Percentiles rank a stretch among this genome's conserved stretches.
Evolutionary conservation across 2,329 filamentous ascomycete species (phyloP).

Genomic region (Tolypocladium tropicale): DNA sequence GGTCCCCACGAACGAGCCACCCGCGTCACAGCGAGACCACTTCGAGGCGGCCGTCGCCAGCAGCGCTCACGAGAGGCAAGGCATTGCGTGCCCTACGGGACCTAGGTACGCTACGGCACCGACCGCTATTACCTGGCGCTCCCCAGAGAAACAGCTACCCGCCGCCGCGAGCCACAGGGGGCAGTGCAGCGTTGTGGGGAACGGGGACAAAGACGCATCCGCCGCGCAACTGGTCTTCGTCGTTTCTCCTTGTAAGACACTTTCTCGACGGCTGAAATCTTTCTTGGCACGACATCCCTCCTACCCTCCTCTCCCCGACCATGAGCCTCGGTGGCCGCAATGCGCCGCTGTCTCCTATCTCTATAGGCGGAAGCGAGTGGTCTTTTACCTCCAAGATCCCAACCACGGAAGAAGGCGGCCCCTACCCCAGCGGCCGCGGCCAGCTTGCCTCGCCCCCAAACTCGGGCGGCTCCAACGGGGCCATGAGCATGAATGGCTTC

Average conservation of each 20-base stretch:
- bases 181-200: slow-evolving; percentile 8
- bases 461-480: slow-evolving; percentile 50
- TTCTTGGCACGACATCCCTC: slow-evolving; percentile 12
- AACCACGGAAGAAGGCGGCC: slow-evolving; percentile 36
- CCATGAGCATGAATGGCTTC: slow-evolving; percentile 51
- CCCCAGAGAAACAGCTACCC: background rate
- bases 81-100: background rate
- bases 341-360: slow-evolving; percentile 73
- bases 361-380: slow-evolving; percentile 77
- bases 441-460: slow-evolving; percentile 60
- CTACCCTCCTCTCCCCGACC: slow-evolving; percentile 22
- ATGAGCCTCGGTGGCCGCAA: slow-evolving; percentile 58
- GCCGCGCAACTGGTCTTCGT: background rate
- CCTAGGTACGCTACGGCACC: background rate
- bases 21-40: background rate
- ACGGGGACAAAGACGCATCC: slow-evolving; percentile 4
- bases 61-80: background rate
- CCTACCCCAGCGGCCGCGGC: slow-evolving; percentile 43
- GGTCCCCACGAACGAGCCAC: background rate
- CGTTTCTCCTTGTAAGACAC: background rate
- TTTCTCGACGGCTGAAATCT: slow-evolving; percentile 2
- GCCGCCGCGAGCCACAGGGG: slow-evolving; percentile 6
- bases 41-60: background rate
- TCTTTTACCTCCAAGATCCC: slow-evolving; percentile 57
- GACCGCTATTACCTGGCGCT: background rate